Conservation (phyloP, 257 asterid genomes). For the Nicotiana knightiana region DNA sequence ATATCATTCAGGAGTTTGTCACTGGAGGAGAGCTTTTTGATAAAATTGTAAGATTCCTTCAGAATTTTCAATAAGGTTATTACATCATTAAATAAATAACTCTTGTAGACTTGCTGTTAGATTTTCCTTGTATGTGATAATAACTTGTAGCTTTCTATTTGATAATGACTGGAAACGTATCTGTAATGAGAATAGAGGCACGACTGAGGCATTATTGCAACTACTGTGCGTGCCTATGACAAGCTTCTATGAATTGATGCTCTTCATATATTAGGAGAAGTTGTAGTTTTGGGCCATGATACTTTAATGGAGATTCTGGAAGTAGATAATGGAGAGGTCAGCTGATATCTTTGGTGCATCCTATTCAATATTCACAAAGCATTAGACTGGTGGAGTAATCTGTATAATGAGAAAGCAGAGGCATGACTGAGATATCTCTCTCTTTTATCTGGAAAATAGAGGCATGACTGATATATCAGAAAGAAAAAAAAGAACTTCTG, state of each 20-base stretch:
- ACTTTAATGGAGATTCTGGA: not conserved
- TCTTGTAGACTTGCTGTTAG: not conserved
- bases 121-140: not conserved
- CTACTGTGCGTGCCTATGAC: not conserved
- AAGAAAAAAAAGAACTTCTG: not conserved
- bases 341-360: not conserved
- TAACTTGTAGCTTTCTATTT: not conserved
- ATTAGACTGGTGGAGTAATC: not conserved
- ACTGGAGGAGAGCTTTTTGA: slow-evolving; percentile 92
- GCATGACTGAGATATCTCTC: not conserved
- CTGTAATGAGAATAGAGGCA: slow-evolving; percentile 5
- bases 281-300: not conserved
- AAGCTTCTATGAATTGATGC: not conserved
- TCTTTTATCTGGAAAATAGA: not conserved
- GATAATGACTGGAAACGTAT: not conserved
- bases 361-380: not conserved
- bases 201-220: not conserved
- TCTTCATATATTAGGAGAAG: not conserved
- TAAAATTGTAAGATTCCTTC: slow-evolving; percentile 54
- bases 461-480: not conserved
- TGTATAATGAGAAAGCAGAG: not conserved
- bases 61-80: not conserved
- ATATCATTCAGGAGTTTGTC: slow-evolving; percentile 80
- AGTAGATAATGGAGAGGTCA: slow-evolving; percentile 3
- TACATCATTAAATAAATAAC: not conserved